Base-by-base conservation (phyloP, 2,329 filamentous ascomycete species). In the Nemania sp. region DNA sequence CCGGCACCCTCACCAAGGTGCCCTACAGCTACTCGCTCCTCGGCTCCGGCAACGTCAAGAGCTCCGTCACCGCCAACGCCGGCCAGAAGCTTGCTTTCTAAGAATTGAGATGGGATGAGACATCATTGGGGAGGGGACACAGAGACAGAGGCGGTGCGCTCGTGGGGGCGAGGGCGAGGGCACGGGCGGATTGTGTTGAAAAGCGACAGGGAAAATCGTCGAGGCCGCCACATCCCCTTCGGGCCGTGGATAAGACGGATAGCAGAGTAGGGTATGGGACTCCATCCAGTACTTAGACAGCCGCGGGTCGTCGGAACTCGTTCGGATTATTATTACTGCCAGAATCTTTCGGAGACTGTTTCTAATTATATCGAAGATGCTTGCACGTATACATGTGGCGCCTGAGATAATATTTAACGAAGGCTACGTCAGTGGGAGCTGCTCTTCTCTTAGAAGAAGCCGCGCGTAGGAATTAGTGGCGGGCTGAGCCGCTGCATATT, bases 11-110 rank as follows among this genome's bases (percentile, higher is more conserved):
- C 49, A 80, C 74, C 53, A 75, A 74, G 35, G 76, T 83, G n/a
- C 80, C 80, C 2, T 86, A 88, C 70, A 70, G 72, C 42, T 87
- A 87, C 74, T 75, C 73, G 35, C 75, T 81, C n/a, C 72, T 86
- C 50, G 83, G 81, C 2, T 78, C 79, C 3, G 73, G 63, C 34
- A 79, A 75, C 49, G 80, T 84, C 56, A 77, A 80, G 72, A 72
- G 68, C 46, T 73, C 77, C 17, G 78, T 84, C 53, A 67, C 69
- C 13, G 69, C 71, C 56, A 73, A 62, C 42, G 78, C 77, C 39
- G 78, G 78, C 42, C 72, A 77, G 68, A 78, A 43, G 1, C 62
- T 66, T 25, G 43, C 59, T 18, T 66, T 66, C 60, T 66, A 63
- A 60, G 49, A 25, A 17, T 32, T 32, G 40, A 21, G 21, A 11